Evolutionary conservation across 306 rosid species (phyloP), one percentile per base, ranked within the genome.

Genomic region (Delonix regia): DNA sequence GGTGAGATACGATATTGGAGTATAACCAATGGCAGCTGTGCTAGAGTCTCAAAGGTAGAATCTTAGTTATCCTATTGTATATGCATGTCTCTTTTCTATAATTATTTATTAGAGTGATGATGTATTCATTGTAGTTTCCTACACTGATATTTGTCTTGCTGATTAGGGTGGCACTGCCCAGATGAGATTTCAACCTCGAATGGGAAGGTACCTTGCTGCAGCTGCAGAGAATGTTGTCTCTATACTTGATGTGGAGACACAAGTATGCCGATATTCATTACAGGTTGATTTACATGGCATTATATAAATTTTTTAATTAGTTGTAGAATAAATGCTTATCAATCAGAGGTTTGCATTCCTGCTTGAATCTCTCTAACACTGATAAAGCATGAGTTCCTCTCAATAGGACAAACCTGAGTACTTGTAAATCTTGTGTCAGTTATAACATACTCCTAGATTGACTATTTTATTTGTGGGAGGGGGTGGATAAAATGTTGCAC

Each of bases 1-100:
- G 97, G 98, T 19, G 96, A 93, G 90, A 91, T 95, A 83, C 93
- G 99, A 36, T 95, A 88, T 82, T 95, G 99, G 99, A 93, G 95
- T 81, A 93, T 95, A 39, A 95, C 81, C 82, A 93, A 89, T 21
- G 97, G 99, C 56, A 95, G 85, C 84, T 95, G 89, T 77, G 49
- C 88, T 34, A 75, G 85, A 63, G 94, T 90, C 69, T 84, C 81
- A 63, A 91, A 95, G 99, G 99, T 92, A 78, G 70, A 72, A 42
- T 75, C 30, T 19, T 71, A 69, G 55, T 70, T 25, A 59, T 64
- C 51, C 19, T 76, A 14, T 39, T n/a, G 38, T 36, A 19, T 52
- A n/a, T 27, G 52, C 71, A 41, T 3, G 44, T 77, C 41, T 24
- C 18, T 73, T 59, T 80, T 33, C 7, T 59, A 13, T 24, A 14